phyloP scores from a whole-genome alignment of 352 stramenopile species.

The Phytopythium mirpurense region DNA sequence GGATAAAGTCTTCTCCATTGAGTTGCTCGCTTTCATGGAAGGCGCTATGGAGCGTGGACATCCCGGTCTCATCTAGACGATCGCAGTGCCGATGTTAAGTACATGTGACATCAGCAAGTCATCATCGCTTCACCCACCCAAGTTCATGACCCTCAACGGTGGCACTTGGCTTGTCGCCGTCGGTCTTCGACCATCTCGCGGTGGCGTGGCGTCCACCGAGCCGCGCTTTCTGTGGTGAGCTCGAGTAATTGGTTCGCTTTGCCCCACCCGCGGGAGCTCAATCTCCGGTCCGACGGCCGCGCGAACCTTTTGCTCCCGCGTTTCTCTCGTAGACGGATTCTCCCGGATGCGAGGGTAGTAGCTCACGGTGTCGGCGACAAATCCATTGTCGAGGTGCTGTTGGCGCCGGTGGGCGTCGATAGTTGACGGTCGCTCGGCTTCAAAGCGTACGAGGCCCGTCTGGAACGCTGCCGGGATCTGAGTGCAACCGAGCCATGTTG shows the following conservation, averaged over 20 bases:
- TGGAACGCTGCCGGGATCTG: constrained; percentile 27
- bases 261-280: background rate
- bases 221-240: background rate
- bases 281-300: background rate
- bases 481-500: background rate
- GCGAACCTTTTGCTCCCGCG: constrained; percentile 27
- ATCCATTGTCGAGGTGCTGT: constrained; percentile 22
- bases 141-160: constrained; percentile 8
- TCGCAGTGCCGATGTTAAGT: background rate
- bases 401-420: constrained; percentile 21
- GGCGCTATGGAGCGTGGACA: constrained; percentile 24
- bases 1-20: constrained; percentile 39
- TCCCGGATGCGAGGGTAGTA: constrained; percentile 57
- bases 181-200: background rate
- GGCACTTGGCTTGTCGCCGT: background rate
- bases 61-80: constrained; percentile 31
- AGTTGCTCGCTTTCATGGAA: constrained; percentile 29
- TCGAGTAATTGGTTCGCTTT: background rate
- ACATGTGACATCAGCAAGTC: too few relatives aligned
- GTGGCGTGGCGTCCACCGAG: background rate
- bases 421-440: constrained; percentile 26
- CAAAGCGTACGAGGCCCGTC: constrained; percentile 18
- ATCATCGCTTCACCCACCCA: constrained; percentile 1
- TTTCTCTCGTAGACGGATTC: constrained; percentile 29
- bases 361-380: constrained; percentile 26